Percentiles rank a stretch among this genome's conserved stretches.
These are phyloP conservation scores for Vitis hybrid DNA, from an alignment of 177 flowering plant species.

Conservation along the genomic window DNA sequence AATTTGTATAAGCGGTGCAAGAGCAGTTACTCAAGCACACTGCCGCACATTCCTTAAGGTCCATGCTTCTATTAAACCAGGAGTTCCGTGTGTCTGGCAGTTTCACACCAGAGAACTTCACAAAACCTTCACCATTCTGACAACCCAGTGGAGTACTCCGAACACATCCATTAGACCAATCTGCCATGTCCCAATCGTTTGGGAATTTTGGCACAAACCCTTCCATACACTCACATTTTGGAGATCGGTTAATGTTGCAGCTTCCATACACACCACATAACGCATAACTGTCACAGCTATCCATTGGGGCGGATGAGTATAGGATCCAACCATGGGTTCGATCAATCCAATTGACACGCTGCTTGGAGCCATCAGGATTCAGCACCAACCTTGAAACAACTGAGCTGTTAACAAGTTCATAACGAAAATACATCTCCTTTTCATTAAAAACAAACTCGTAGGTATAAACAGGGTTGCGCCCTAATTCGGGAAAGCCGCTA, in stretches of 20 bases:
- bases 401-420: constrained; percentile 3
- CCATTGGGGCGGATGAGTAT: neutral
- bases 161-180: constrained; percentile 17
- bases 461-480: neutral
- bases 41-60: constrained; percentile 9
- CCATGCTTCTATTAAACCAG: constrained; percentile 7
- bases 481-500: neutral
- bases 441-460: neutral
- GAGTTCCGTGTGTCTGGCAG: constrained; percentile 14
- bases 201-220: too few relatives aligned
- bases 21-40: constrained; percentile 24
- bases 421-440: neutral
- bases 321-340: constrained; percentile 7
- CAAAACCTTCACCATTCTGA: constrained; percentile 10
- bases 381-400: constrained; percentile 12
- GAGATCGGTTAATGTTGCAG: too few relatives aligned
- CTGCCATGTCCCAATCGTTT: too few relatives aligned
- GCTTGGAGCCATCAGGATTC: constrained; percentile 4
- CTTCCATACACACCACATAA: too few relatives aligned
- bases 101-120: constrained; percentile 9
- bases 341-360: constrained; percentile 22
- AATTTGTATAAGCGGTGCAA: neutral
- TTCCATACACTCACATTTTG: too few relatives aligned
- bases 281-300: constrained; percentile 7
- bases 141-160: constrained; percentile 9